Conservation (phyloP, 768 basidiomycete species). For the Boletus fagicola region DNA sequence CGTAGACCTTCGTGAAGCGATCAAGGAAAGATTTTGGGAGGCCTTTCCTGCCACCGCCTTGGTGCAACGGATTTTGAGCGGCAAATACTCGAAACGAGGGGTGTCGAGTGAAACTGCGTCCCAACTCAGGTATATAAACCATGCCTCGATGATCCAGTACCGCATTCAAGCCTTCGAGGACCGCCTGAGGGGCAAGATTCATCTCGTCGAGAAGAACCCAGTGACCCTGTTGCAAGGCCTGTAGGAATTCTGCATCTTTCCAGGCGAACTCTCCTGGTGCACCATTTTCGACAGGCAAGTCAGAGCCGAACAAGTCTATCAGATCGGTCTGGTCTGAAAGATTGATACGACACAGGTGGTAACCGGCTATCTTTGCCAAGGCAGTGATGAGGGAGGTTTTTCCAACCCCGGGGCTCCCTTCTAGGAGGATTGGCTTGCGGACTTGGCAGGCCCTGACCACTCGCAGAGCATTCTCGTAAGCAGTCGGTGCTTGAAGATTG, state of each 20-base stretch:
- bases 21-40: constrained; percentile 97
- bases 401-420: constrained; percentile 97
- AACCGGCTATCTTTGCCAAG: constrained; percentile 75
- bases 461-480: constrained; percentile 82
- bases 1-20: constrained; percentile 96
- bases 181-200: constrained; percentile 96
- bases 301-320: constrained; percentile 93
- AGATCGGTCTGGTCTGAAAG: constrained; percentile 98
- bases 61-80: constrained; percentile 93
- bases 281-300: constrained; percentile 92
- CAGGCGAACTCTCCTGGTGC: constrained; percentile 90
- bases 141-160: constrained; percentile 93
- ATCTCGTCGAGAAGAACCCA: constrained; percentile 99
- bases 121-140: constrained; percentile 93
- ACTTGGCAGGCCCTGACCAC: constrained; percentile 89
- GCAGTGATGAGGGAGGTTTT: constrained; percentile 94
- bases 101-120: constrained; percentile 82
- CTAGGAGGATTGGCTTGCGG: constrained; percentile 86
- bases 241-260: constrained; percentile 95
- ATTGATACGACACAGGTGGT: constrained; percentile 88
- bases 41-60: constrained; percentile 97
- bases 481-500: constrained; percentile 87
- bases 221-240: constrained; percentile 89
- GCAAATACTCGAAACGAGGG: constrained; percentile 97
- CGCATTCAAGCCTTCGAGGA: constrained; percentile 95